These are phyloP conservation scores for Candolleomyces aberdarensis DNA, from an alignment of 768 basidiomycete species.

Conservation along the genomic window DNA sequence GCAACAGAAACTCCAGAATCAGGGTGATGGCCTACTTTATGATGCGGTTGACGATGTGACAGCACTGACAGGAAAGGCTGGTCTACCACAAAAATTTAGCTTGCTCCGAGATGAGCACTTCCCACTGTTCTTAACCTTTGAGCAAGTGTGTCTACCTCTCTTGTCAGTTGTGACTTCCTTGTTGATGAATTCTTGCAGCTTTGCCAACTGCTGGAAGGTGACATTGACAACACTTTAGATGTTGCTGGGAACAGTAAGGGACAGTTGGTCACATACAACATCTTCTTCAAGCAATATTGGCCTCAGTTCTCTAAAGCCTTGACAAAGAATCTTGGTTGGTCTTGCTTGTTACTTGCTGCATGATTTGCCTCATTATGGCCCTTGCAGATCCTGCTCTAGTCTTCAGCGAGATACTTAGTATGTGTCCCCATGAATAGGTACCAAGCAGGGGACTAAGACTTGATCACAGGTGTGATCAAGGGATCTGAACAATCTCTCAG, in stretches of 20 bases:
- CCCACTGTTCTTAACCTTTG: conserved; percentile 67
- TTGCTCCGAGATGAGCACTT: conserved; percentile 48
- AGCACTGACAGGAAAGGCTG: conserved; percentile 4
- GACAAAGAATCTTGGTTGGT: conserved; percentile 51
- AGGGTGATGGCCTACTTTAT: conserved; percentile 5
- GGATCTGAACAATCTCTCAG: conserved; percentile 58
- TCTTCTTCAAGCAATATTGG: conserved; percentile 57
- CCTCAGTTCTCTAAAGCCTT: conserved; percentile 50
- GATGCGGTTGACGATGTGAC: conserved; percentile 8
- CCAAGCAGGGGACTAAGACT: background rate
- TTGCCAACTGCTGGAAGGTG: conserved; percentile 47
- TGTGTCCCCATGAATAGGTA: background rate
- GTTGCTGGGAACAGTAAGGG: background rate
- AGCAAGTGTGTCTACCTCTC: conserved; percentile 39
- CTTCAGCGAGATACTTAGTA: conserved; percentile 65
- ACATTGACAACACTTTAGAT: conserved; percentile 23
- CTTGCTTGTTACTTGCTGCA: background rate
- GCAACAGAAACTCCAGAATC: too few species aligned
- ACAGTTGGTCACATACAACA: conserved; percentile 41
- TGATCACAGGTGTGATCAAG: conserved; percentile 52
- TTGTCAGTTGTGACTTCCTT: background rate
- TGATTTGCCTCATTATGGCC: background rate
- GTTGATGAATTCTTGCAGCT: conserved; percentile 33
- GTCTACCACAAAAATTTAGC: conserved; percentile 7
- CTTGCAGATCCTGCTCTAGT: conserved; percentile 55